Evolutionary conservation across 2,329 filamentous ascomycete species (phyloP), one percentile per base, ranked within the genome.

Genomic region (Sclerotinia spermophila): DNA sequence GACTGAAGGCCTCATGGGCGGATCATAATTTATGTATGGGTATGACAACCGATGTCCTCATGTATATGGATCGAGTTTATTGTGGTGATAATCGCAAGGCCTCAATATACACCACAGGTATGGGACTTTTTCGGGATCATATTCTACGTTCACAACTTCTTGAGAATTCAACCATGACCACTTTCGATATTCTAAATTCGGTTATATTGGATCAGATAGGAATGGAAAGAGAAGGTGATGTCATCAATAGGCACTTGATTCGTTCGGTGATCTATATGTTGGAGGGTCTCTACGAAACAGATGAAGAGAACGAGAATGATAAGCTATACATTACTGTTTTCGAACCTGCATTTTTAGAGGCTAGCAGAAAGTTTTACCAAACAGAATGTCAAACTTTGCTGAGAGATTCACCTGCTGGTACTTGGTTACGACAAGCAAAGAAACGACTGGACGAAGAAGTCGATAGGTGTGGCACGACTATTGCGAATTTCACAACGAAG

Each of bases 11-110:
- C 71, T 89, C 90, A 3, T 99, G 94, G 93, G 89, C 94, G 72
- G 92, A 96, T 73, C 94, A 99, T 79, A 92, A 94, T 79, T 87
- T 92, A 70, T 94, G 92, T 59, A 97, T 97, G 92, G 94, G 93
- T 78, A 98, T 98, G 95, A 90, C 93, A 66, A 94, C 94, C 5
- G 96, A 98, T 80, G 93, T 98, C 44, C 85, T 98, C 67, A 97
- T 98, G 94, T 97, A 97, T 79, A 93, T 99, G 85, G 95, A 99
- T 79, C 91, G 94, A 65, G 90, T 94, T 40, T 94, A 92, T 77
- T 91, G 89, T 65, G 84, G 89, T 48, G 93, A 96, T 73, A 87
- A 89, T 72, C 86, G 88, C 8, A 86, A 86, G 72, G 90, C 93
- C 0, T 91, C 92, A 0, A 96, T 97, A 69, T 97, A 94, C 79